A percentile compares a stretch with the other conserved stretches of the same genome.
phyloP scores from a whole-genome alignment of 208 protist species.

The Leishmania mexicana region DNA sequence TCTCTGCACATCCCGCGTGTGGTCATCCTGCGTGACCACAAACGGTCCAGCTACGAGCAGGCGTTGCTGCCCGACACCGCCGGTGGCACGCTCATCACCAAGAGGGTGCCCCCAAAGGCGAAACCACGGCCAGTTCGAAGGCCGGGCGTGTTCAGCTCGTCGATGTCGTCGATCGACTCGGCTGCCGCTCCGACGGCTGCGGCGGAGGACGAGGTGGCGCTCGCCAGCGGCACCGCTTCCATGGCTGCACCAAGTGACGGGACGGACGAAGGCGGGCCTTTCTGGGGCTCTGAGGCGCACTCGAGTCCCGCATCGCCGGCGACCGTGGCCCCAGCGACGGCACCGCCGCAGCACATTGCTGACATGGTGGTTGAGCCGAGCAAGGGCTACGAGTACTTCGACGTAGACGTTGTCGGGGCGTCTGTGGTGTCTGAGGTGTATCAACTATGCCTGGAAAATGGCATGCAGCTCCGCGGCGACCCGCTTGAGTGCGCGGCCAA shows the following conservation, averaged over 20 bases:
- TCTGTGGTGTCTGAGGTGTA: conserved; percentile 76
- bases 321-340: neutral
- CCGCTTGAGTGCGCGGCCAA: conserved; percentile 13
- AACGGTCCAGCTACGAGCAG: conserved; percentile 37
- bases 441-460: conserved; percentile 54
- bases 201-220: neutral
- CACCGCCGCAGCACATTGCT: conserved; percentile 12
- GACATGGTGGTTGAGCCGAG: conserved; percentile 9
- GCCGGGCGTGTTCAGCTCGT: neutral
- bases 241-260: neutral
- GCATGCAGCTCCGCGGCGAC: conserved; percentile 23
- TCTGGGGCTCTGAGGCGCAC: neutral
- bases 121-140: neutral
- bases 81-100: conserved; percentile 17
- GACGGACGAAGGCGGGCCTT: neutral
- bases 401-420: conserved; percentile 63
- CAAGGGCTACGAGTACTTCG: conserved; percentile 67
- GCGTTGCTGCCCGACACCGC: conserved; percentile 16
- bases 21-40: conserved; percentile 88
- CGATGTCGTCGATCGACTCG: conserved; percentile 6
- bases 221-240: neutral
- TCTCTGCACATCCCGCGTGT: conserved; percentile 95
- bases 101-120: neutral
- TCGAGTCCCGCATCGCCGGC: conserved; percentile 1
- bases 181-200: neutral